These are phyloP conservation scores for Omphalotus olearius DNA, from an alignment of 1,284 basidiomycete species.

Conservation along the genomic window DNA sequence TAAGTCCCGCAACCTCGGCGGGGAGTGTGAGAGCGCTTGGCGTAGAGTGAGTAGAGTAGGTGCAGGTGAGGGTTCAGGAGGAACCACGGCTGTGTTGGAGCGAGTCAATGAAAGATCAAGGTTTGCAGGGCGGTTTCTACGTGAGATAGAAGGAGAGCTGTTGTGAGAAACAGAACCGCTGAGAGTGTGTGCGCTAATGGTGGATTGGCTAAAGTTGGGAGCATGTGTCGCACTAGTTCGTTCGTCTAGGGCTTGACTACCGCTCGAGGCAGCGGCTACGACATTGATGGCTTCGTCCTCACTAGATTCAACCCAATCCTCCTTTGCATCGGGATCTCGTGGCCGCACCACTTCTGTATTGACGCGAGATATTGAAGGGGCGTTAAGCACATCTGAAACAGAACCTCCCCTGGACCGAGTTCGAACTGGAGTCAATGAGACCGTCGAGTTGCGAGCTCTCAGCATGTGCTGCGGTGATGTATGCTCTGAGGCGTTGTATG, in stretches of 20 bases:
- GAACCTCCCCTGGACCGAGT: slow-evolving; percentile 47
- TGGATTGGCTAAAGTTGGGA: slow-evolving; percentile 24
- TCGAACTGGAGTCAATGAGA: slow-evolving; percentile 16
- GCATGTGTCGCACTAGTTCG: slow-evolving; percentile 61
- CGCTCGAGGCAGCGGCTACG: slow-evolving; percentile 72
- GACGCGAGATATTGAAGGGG: slow-evolving; percentile 30
- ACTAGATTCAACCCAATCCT: slow-evolving; percentile 61
- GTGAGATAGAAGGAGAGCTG: slow-evolving; percentile 25
- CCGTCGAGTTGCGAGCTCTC: slow-evolving; percentile 11
- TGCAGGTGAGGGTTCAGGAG: slow-evolving; percentile 53
- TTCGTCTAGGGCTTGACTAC: slow-evolving; percentile 75
- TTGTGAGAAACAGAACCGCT: slow-evolving; percentile 27
- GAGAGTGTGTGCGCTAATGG: slow-evolving; percentile 22
- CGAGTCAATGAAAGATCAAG: slow-evolving; percentile 52
- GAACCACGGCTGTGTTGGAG: slow-evolving; percentile 31
- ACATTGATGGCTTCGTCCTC: slow-evolving; percentile 82
- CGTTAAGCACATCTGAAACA: slow-evolving; percentile 54
- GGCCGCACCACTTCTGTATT: slow-evolving; percentile 25
- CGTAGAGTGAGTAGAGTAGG: slow-evolving; percentile 61
- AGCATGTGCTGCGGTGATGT: neutral
- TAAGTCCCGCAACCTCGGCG: slow-evolving; percentile 14
- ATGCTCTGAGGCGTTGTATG: slow-evolving; percentile 35
- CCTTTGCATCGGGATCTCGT: slow-evolving; percentile 45
- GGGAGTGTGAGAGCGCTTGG: slow-evolving; percentile 48
- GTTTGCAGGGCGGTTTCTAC: slow-evolving; percentile 59